Base-by-base conservation (phyloP, 2,329 filamentous ascomycete genomes). In the Venturia carpophila region DNA sequence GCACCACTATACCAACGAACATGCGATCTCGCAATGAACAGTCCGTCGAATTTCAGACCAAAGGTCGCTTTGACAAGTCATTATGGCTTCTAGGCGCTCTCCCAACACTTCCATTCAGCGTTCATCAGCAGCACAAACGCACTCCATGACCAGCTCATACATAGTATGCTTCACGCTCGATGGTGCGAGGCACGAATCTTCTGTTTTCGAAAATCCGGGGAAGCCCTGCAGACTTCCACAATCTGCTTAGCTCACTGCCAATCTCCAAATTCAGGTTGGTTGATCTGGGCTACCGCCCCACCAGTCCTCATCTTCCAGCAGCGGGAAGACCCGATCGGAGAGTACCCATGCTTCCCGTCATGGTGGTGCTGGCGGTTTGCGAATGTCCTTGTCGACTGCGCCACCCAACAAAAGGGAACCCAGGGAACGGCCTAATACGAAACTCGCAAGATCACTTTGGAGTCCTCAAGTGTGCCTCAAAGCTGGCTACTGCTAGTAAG, bases 191-290 rank as follows among this genome's bases (percentile, higher is more conserved):
- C 52, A 58, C 19, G 19, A 58, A 10, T 37, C 30, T 58, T 41
- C 27, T 30, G 6, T 34, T 37, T 15, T 37, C 27, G 30, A 37
- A 58, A 58, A 37, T 58, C 52, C 37, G 52, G 52, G 52, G 52
- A n/a, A 58, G 17, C 27, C 52, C 52, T 37, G 52, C 17, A 58
- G 52, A 58, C 52, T 13, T 58, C 52, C 52, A 37, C 52, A 58
- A 19, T 58, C 52, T 37, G 30, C 52, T n/a, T 58, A 58, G 52
- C 52, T 37, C 52, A 17, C 52, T 37, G 52, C 27, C 27, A 37
- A 58, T 37, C 52, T 58, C 52, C 30, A 58, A 27, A 58, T 58
- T 58, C 52, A 58, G 52, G 27, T 17, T n/a, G 19, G 52, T 27
- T 27, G 52, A 58, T 58, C 52, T 58, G 19, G 21, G 52, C 52